Percentiles rank a stretch among this genome's conserved stretches.
Conservation (phyloP, 1,284 basidiomycete species). For the Sparassis latifolia region DNA sequence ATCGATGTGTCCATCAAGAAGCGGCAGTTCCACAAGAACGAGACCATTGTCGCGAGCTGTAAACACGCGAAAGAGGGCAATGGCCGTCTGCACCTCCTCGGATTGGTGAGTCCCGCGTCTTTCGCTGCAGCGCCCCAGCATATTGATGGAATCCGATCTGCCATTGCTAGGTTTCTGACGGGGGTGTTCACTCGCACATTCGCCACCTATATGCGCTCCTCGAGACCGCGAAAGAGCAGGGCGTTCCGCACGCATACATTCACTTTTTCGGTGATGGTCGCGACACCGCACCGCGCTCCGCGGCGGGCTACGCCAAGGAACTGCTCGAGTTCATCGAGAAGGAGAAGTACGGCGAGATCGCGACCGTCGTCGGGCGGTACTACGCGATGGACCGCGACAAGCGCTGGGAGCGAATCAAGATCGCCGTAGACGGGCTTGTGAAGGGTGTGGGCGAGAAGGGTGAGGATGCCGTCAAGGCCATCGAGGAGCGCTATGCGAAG, state of each 20-base stretch:
- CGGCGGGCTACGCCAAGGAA: conserved; percentile 67
- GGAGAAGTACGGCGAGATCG: conserved; percentile 68
- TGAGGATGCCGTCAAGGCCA: conserved; percentile 59
- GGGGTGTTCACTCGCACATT: conserved; percentile 93
- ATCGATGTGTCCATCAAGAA: conserved; percentile 91
- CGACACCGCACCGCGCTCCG: conserved; percentile 82
- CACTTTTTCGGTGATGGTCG: conserved; percentile 91
- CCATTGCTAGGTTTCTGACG: conserved; percentile 70
- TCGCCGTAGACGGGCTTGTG: conserved; percentile 80
- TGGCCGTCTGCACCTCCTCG: conserved; percentile 78
- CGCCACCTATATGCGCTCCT: conserved; percentile 81
- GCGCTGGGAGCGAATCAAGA: conserved; percentile 87
- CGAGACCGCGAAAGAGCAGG: conserved; percentile 79
- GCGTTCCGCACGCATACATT: conserved; percentile 78
- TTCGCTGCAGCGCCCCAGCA: conserved; percentile 1
- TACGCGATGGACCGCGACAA: conserved; percentile 96
- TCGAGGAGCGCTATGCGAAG: conserved; percentile 69
- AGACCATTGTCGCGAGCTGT: conserved; percentile 64
- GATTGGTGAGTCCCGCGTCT: conserved; percentile 51
- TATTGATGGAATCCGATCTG: neutral
- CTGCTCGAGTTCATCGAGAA: conserved; percentile 74
- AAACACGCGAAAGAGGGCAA: conserved; percentile 75
- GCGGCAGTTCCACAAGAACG: conserved; percentile 75
- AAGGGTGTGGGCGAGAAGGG: conserved; percentile 66
- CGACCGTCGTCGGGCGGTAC: conserved; percentile 82